Percentiles rank a stretch among this genome's conserved stretches.
phyloP scores from a whole-genome alignment of 2,329 filamentous ascomycete genomes.

The Aspergillus phoenicis region DNA sequence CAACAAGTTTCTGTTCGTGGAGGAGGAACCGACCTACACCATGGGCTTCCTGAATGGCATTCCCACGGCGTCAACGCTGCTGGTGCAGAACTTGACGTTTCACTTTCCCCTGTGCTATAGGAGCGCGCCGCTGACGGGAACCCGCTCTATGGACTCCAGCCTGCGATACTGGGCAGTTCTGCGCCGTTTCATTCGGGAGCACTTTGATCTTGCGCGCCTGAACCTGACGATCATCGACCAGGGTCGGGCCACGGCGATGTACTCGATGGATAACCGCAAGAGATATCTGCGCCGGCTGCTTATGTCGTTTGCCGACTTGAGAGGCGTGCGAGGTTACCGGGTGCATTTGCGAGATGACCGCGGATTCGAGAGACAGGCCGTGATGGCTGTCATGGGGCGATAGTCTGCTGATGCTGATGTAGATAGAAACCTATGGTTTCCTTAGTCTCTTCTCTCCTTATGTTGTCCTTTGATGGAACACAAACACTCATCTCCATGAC shows the following conservation, averaged over 20 bases:
- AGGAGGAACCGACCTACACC: constrained; percentile 26
- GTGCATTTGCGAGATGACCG: constrained; percentile 25
- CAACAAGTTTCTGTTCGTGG: constrained; percentile 26
- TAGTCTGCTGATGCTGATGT: no score
- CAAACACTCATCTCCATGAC: no score
- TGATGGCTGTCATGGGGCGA: constrained; percentile 20
- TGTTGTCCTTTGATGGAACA: no score
- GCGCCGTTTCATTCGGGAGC: constrained; percentile 33
- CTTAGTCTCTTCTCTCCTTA: no score
- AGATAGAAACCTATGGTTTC: no score
- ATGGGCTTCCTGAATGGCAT: constrained; percentile 25
- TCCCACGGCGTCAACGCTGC: constrained; percentile 22
- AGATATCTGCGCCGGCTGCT: constrained; percentile 24
- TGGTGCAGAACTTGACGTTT: constrained; percentile 26
- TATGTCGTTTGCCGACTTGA: constrained; percentile 22
- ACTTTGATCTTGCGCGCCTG: constrained; percentile 26
- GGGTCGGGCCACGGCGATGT: constrained; percentile 5
- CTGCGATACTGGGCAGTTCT: constrained; percentile 27
- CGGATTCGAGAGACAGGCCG: constrained; percentile 22
- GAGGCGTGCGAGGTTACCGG: constrained; percentile 23
- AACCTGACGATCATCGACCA: constrained; percentile 26
- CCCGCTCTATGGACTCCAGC: constrained; percentile 13
- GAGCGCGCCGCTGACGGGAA: not conserved
- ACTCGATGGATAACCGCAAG: constrained; percentile 6
- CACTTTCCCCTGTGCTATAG: constrained; percentile 23